phyloP scores from a whole-genome alignment of 345 rosid genomes.

The Microcos paniculata region DNA sequence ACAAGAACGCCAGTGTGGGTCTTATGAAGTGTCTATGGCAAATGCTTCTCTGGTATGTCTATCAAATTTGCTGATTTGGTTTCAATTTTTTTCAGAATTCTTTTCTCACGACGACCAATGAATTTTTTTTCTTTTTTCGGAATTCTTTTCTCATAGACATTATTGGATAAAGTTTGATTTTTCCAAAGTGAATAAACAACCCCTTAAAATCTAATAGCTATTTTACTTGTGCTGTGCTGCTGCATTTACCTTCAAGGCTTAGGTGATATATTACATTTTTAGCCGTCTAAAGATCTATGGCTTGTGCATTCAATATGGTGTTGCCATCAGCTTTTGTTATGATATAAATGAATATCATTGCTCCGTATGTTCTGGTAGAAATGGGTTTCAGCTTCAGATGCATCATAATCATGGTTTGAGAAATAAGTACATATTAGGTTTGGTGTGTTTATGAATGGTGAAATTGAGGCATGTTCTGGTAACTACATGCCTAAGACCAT shows the following conservation, averaged over 20 bases:
- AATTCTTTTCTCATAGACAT: not conserved
- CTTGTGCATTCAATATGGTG: not conserved
- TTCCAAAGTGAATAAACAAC: not conserved
- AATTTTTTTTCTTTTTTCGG: too few species aligned
- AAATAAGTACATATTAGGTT: not conserved
- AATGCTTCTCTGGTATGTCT: constrained; percentile 77
- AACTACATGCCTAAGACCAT: not conserved
- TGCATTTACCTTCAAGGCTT: not conserved
- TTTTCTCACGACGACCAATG: too few species aligned
- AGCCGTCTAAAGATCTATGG: not conserved
- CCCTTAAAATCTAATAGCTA: not conserved
- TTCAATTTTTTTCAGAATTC: not conserved
- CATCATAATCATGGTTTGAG: not conserved
- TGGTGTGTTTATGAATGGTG: too few species aligned
- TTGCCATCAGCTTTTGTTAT: not conserved
- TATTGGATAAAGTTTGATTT: not conserved
- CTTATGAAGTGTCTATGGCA: constrained; percentile 67
- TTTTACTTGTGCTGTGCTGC: not conserved
- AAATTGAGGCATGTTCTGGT: too few species aligned
- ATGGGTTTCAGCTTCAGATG: not conserved
- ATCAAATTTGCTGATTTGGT: not conserved
- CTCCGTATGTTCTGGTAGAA: not conserved
- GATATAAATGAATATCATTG: not conserved
- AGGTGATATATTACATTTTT: not conserved
- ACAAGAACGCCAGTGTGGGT: constrained; percentile 57